Base-by-base conservation (phyloP, 1,139 yeast genomes). In the Spencermartinsiella ligniputridi region DNA sequence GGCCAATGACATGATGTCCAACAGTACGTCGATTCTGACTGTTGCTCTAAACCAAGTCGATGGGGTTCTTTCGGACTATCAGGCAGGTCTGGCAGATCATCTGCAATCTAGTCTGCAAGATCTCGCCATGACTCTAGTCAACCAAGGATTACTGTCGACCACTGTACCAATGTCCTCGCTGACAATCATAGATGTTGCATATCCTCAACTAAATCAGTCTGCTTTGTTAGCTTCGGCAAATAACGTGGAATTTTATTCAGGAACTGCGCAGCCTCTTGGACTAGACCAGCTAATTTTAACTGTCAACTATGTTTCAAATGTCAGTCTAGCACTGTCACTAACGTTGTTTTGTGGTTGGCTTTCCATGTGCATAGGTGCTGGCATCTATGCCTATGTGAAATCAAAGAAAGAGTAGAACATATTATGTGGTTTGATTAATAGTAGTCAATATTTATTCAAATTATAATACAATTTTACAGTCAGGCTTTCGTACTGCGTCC, bases 401-500 rank as follows among this genome's bases (percentile, higher is more conserved):
- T n/a, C n/a, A n/a, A n/a, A n/a, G n/a, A n/a, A n/a, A n/a, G n/a
- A n/a, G n/a, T n/a, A n/a, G n/a, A n/a, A 24, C 12, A 17, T 13
- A 35, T 13, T 35, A 18, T 18, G 4, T 35, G 11, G 16, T 3
- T 18, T 12, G 20, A 21, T n/a, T n/a, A n/a, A n/a, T n/a, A n/a
- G n/a, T n/a, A n/a, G n/a, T n/a, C n/a, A 32, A 38, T 17, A 39
- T 17, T 15, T 39, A 22, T 4, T 32, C 20, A 33, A 3, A 22
- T 6, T 21, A 36, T 4, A 16, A 21, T 11, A 29, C 33, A 29
- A 37, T 22, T 36, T 3, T 15, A 35, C 18, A 20, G 11, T 20
- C 21, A 35, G 13, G 27, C 8, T 34, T 55, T 54, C 6, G 69
- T 64, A 27, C 77, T 74, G 74, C 98, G 87, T 19, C 94, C 95